These are phyloP conservation scores for Dryas integrifolia DNA, from an alignment of 331 rosid genomes.

Conservation along the genomic window DNA sequence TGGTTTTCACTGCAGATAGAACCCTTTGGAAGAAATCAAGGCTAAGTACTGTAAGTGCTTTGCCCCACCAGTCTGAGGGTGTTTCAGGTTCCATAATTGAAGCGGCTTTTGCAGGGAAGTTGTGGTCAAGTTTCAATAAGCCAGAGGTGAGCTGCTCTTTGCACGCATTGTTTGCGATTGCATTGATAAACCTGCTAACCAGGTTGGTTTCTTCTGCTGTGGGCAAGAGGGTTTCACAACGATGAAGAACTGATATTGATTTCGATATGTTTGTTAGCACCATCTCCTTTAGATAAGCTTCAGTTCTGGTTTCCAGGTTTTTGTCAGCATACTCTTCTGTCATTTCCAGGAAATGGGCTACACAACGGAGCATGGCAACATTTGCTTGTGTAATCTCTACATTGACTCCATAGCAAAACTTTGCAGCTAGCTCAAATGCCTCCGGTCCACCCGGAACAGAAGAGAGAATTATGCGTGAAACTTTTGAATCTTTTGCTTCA, in stretches of 20 bases:
- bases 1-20: conserved; percentile 69
- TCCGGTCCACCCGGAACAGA: conserved; percentile 79
- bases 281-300: conserved; percentile 62
- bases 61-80: conserved; percentile 92
- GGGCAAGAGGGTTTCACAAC: conserved; percentile 73
- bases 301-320: conserved; percentile 63
- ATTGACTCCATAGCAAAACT: conserved; percentile 81
- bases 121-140: conserved; percentile 76
- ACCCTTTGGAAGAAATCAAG: conserved; percentile 84
- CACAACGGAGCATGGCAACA: conserved; percentile 70
- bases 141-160: conserved; percentile 94
- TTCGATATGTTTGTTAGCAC: conserved; percentile 67
- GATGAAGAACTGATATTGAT: conserved; percentile 74
- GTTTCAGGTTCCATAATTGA: conserved; percentile 64
- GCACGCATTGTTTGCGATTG: conserved; percentile 82
- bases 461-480: conserved; percentile 53
- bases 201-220: conserved; percentile 72
- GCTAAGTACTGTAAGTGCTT: conserved; percentile 61
- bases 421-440: conserved; percentile 88
- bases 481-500: conserved; percentile 80
- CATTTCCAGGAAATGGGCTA: conserved; percentile 79
- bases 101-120: conserved; percentile 55
- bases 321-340: conserved; percentile 80
- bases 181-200: conserved; percentile 63
- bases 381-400: conserved; percentile 71